These are phyloP conservation scores for Xylariaceae sp. DNA, from an alignment of 2,329 filamentous ascomycete species.

Conservation along the genomic window DNA sequence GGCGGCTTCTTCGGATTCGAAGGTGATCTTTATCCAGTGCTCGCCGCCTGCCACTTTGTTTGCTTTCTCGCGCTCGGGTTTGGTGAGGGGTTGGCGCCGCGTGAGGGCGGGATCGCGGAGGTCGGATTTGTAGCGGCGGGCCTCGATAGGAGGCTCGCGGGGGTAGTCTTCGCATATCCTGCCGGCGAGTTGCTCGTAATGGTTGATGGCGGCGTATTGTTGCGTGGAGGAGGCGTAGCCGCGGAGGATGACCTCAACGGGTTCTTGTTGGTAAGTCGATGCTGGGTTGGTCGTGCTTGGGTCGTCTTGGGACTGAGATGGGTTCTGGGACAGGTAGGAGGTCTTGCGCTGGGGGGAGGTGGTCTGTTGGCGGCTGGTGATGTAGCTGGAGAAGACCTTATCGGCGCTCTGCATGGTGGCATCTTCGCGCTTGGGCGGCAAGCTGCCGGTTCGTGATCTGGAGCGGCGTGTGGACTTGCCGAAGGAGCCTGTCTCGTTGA, in stretches of 20 bases:
- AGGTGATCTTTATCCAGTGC: slow-evolving; percentile 89
- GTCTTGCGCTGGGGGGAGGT: slow-evolving; percentile 34
- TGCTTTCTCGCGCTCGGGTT: slow-evolving; percentile 72
- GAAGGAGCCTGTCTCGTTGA: slow-evolving; percentile 62
- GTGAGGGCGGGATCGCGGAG: slow-evolving; percentile 69
- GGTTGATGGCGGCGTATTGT: slow-evolving; percentile 83
- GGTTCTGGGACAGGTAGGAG: slow-evolving; percentile 34
- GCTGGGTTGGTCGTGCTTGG: slow-evolving; percentile 23
- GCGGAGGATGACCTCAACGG: slow-evolving; percentile 76
- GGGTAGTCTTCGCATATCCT: slow-evolving; percentile 91
- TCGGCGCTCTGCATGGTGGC: slow-evolving; percentile 60
- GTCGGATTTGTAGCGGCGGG: slow-evolving; percentile 68
- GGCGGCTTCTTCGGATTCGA: slow-evolving; percentile 68
- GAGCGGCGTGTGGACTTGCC: slow-evolving; percentile 63
- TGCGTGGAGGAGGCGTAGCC: slow-evolving; percentile 65
- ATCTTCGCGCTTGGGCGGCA: slow-evolving; percentile 55
- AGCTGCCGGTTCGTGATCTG: slow-evolving; percentile 55
- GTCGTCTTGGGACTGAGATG: slow-evolving; percentile 34
- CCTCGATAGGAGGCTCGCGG: slow-evolving; percentile 70
- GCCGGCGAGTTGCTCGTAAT: slow-evolving; percentile 83
- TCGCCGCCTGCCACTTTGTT: slow-evolving; percentile 78
- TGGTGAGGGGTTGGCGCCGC: slow-evolving; percentile 60
- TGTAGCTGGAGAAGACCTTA: slow-evolving; percentile 57
- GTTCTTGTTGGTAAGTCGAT: slow-evolving; percentile 34
- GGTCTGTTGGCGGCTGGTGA: slow-evolving; percentile 44